Base-by-base conservation (phyloP, 768 basidiomycete species). In the Sutorius australiensis region DNA sequence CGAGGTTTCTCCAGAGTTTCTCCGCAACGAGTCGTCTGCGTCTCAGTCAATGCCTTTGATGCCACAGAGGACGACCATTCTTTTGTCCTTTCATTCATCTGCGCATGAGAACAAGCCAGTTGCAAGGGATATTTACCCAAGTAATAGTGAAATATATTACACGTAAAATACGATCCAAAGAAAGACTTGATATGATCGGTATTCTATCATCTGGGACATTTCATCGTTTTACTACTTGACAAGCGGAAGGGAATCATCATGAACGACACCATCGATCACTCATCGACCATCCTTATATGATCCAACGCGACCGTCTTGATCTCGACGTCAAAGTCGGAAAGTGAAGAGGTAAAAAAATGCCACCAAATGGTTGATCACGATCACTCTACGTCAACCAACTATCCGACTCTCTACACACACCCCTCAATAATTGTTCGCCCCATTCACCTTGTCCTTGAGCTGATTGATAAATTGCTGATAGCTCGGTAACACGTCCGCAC, bases 401-500 rank as follows among this genome's bases (percentile, higher is more conserved):
- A 24, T 6, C 19, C 39, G 10, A 36, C 12, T 51, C 41, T n/a
- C 16, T 11, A 17, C 46, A 16, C 32, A 5, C 32, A 10, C 14
- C 34, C 46, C 46, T 60, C 57, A 70, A 33, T 61, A 70, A 37
- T 68, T 70, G 48, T 70, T 70, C 5, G 67, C 70, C 33, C 69
- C 69, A 11, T 70, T 70, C 3, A 70, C 69, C 84, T 92, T 97
- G 67, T 95, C 92, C 75, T 92, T 95, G 61, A 98, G 71, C 56
- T 89, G 84, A 31, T 81, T 82, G 61, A 97, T 81, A 72, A 92
- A 98, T 69, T 98, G 95, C 64, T 93, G 89, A 72, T 98, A 99
- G 68, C 94, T 97, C 45, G 94, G 94, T 65, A 92, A 76, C 55
- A 91, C 85, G 69, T 99, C 97, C 62, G 92, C 86, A 52, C 97